Base-by-base conservation (phyloP, 1,284 basidiomycete genomes). In the Puccinia hordei region DNA sequence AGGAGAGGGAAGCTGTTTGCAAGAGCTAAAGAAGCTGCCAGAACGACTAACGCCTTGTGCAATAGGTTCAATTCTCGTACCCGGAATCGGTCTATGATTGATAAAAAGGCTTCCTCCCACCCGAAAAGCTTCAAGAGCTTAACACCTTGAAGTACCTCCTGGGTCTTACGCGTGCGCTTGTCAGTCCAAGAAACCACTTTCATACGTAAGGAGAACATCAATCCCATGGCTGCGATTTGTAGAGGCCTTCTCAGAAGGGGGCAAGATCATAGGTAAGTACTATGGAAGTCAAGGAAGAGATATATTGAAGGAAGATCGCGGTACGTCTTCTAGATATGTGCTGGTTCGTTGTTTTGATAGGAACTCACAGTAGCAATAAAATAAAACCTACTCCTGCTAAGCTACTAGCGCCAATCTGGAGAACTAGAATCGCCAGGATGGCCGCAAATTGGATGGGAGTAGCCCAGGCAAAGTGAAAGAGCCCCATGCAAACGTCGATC, bases 101-200 rank as follows among this genome's bases (percentile, higher is more conserved):
- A 82, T 8, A 88, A 87, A 86, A 93, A 94, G 0, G 93, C 91
- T 2, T 90, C 83, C 85, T 92, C 91, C 91, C 91, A 92, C n/a
- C 91, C 89, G 84, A 94, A 93, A 85, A 92, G 91, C 85, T 96
- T 97, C 88, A 95, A 92, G 78, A 95, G 89, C 83, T 92, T 91
- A 89, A 95, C 94, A 0, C 92, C 92, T 24, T 91, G 90, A 1
- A 96, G 86, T 4, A 59, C 55, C 83, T 92, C 93, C 85, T 93
- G 92, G 8, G 95, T 88, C 1, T 94, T 86, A 83, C 95, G 92
- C 6, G 92, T 91, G 19, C 94, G 89, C 83, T 92, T 82, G 84
- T 98, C 95, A 0, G 95, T 98, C 92, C 92, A 98, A 2, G 87
- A 85, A 93, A 97, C 96, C 59, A 91, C 90, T 84, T 91, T 91